These are phyloP conservation scores for Ogataea parapolymorpha DNA, from an alignment of 805 yeast genomes.

Conservation along the genomic window DNA sequence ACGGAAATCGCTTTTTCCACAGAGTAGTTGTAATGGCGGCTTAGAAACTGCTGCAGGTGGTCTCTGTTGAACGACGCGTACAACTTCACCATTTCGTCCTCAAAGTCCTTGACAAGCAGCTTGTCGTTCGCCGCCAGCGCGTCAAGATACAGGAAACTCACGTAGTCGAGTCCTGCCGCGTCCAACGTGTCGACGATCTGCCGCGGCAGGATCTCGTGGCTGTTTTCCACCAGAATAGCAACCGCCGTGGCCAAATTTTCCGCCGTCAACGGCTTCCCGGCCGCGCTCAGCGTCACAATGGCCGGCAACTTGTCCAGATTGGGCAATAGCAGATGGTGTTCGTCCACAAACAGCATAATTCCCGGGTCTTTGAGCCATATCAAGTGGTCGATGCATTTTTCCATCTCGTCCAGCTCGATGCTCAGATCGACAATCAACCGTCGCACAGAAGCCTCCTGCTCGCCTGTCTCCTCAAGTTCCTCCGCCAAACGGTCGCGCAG, in stretches of 20 bases:
- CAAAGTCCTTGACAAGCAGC: conserved; percentile 51
- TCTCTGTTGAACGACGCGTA: conserved; percentile 59
- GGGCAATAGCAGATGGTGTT: conserved; percentile 57
- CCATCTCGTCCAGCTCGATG: conserved; percentile 53
- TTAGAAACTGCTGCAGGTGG: conserved; percentile 58
- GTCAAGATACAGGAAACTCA: conserved; percentile 66
- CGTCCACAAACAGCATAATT: conserved; percentile 55
- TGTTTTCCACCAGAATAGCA: conserved; percentile 53
- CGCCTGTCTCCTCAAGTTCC: conserved; percentile 26
- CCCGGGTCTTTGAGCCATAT: conserved; percentile 51
- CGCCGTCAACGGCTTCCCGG: conserved; percentile 34
- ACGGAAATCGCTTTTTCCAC: conserved; percentile 66
- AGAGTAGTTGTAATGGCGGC: conserved; percentile 57
- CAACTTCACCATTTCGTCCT: conserved; percentile 62
- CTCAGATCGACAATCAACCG: conserved; percentile 50
- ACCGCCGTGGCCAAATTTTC: conserved; percentile 43
- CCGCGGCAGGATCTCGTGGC: conserved; percentile 62
- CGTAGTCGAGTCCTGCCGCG: conserved; percentile 39
- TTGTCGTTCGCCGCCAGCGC: conserved; percentile 56
- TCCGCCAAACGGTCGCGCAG: conserved; percentile 48
- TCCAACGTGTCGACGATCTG: conserved; percentile 48
- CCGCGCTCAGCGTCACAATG: conserved; percentile 38
- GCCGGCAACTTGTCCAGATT: conserved; percentile 49
- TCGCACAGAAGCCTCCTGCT: conserved; percentile 31
- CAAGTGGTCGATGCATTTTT: conserved; percentile 62